Base-by-base conservation (phyloP, 2,329 filamentous ascomycete species). In the Ophiostoma himal-ulmi region DNA sequence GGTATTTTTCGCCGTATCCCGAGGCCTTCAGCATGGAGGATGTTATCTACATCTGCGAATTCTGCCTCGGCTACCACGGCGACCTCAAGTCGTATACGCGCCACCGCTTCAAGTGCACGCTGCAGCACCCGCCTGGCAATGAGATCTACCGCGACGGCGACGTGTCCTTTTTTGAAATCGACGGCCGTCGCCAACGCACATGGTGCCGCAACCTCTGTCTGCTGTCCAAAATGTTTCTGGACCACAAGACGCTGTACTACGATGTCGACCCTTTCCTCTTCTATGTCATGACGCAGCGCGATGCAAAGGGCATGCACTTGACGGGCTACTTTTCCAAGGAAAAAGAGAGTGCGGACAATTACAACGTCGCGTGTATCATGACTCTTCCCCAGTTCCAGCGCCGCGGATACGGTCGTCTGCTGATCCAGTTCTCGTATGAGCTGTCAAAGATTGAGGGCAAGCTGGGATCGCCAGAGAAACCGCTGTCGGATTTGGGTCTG, bases 311-410 rank as follows among this genome's bases (percentile, higher is more conserved):
- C 17, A 95, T 91, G 76, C 95, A 98, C 77, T 86, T 99, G 68
- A 92, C 99, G n/a, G 95, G 95, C n/a, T 99, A 97, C 78, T 99
- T 99, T 80, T 96, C 92, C 70, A 99, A 99, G 78, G 95, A 99
- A 79, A 99, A 99, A 75, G 95, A 99, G 80, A 94, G 91, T 54
- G 93, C 93, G 0, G 96, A 99, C 76, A 93, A 92, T 39, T 99
- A 98, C 85, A 99, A 99, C 77, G 90, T 99, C 41, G 96, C 95
- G 5, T 99, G 96, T 86, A 99, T 99, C 78, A 83, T 99, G 71
- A 99, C 95, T 0, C 84, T 99, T 3, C 95, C 95, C 0, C 96
- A 99, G 78, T 98, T 96, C 76, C 95, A 99, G 80, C 88, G 95
- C 34, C 95, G 96, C 77, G 95, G 95, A 0, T 97, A 95, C 76